Evolutionary conservation across 163 green algal genomes (phyloP).

Genomic region (Scenedesmus sp.): DNA sequence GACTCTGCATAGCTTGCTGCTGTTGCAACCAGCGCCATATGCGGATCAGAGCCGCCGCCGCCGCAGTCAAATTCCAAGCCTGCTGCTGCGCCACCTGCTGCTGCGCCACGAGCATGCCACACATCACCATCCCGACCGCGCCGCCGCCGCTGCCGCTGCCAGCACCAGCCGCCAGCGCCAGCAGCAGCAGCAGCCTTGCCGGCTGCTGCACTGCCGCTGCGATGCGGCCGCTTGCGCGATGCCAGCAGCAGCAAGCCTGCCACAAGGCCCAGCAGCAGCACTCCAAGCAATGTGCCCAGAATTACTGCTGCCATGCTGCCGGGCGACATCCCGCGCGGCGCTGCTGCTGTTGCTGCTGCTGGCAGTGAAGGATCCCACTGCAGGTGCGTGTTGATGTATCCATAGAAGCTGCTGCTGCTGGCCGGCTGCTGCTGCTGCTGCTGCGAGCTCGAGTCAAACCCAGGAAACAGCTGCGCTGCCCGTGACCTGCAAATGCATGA

Average conservation of each 20-base stretch:
- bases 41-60: background rate
- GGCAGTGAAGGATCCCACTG: slow-evolving; percentile 5
- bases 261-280: background rate
- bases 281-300: background rate
- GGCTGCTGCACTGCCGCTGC: background rate
- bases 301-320: slow-evolving; percentile 27
- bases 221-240: background rate
- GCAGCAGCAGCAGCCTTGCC: background rate
- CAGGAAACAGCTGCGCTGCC: slow-evolving; percentile 21
- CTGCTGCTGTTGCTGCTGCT: background rate
- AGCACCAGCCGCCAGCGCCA: background rate
- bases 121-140: no score
- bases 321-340: background rate
- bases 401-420: slow-evolving; percentile 32
- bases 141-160: background rate
- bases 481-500: background rate
- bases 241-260: background rate
- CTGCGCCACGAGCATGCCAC: no score
- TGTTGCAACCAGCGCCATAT: background rate
- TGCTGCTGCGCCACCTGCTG: no score
- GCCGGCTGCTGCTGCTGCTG: background rate
- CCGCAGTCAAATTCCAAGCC: no score
- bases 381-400: background rate
- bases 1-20: background rate
- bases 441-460: background rate